Evolutionary conservation across 1,284 basidiomycete species (phyloP).

Genomic region (Tilletia indica): DNA sequence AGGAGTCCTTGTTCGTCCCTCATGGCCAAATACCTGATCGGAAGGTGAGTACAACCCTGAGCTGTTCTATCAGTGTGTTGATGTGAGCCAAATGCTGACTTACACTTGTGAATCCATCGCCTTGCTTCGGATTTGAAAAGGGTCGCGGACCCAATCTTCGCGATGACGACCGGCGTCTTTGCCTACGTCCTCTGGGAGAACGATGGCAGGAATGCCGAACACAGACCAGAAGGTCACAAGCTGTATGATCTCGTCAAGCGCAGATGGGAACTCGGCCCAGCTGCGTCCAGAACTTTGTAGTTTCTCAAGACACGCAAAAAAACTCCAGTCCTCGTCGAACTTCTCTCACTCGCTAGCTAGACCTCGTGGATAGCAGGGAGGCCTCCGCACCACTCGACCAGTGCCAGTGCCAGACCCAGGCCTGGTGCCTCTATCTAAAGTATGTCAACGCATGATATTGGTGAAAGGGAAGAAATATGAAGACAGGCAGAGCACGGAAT

Average conservation of each 20-base stretch:
- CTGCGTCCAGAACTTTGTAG: background rate
- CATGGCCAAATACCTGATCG: conserved; percentile 32
- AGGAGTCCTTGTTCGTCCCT: background rate
- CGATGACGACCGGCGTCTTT: conserved; percentile 45
- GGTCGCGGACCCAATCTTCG: conserved; percentile 45
- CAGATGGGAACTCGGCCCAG: conserved; percentile 20
- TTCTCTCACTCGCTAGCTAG: too few relatives aligned
- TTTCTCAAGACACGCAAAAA: too few relatives aligned
- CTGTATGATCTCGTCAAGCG: conserved; percentile 39
- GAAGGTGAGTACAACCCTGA: conserved; percentile 24
- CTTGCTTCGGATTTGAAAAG: conserved; percentile 12
- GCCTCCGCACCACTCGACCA: too few relatives aligned
- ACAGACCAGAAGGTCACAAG: conserved; percentile 37
- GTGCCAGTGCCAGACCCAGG: too few relatives aligned
- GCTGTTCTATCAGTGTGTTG: too few relatives aligned
- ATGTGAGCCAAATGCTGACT: too few relatives aligned
- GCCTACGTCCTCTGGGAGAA: conserved; percentile 53
- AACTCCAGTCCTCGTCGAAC: too few relatives aligned
- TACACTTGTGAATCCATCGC: too few relatives aligned
- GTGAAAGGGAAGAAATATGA: background rate
- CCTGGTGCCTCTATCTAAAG: background rate
- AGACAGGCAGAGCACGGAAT: background rate
- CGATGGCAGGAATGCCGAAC: conserved; percentile 40
- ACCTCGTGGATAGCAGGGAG: too few relatives aligned
- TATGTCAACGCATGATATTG: background rate